A percentile compares a stretch with the other conserved stretches of the same genome.
These are phyloP conservation scores for Pseudogymnoascus sp. DNA, from an alignment of 2,329 filamentous ascomycete species.

Conservation along the genomic window DNA sequence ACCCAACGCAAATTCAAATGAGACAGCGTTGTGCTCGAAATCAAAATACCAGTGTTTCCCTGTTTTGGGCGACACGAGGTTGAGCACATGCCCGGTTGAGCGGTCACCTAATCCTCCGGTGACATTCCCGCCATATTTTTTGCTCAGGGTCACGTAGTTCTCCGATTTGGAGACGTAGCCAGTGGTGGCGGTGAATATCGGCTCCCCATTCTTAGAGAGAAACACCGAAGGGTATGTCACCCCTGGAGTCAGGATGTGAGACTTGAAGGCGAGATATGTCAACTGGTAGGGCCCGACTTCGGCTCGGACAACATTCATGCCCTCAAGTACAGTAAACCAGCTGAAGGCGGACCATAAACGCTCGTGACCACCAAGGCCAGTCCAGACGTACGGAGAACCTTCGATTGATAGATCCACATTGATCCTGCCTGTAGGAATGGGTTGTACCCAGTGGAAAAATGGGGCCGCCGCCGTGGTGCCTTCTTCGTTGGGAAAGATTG, in stretches of 20 bases:
- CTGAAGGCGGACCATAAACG: constrained; percentile 22
- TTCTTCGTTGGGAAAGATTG: not conserved
- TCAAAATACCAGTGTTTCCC: not conserved
- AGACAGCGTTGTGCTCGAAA: not conserved
- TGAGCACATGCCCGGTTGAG: not conserved
- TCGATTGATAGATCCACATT: constrained; percentile 15
- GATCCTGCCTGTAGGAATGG: constrained; percentile 17
- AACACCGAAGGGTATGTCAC: not conserved
- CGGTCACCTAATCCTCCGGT: not conserved
- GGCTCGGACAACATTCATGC: not conserved
- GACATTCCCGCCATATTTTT: not conserved
- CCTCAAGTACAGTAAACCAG: constrained; percentile 15
- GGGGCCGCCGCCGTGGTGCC: constrained; percentile 14
- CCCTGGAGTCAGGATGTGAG: not conserved
- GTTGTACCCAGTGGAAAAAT: constrained; percentile 19
- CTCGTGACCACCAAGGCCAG: constrained; percentile 21
- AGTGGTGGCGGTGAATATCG: not conserved
- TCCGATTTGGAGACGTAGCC: not conserved
- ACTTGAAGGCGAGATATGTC: not conserved
- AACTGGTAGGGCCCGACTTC: not conserved
- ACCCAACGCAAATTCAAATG: not conserved
- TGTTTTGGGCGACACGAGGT: not conserved
- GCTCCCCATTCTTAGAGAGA: not conserved
- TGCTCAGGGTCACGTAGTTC: not conserved
- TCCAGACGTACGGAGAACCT: constrained; percentile 14